Evolutionary conservation across 768 basidiomycete species (phyloP), one percentile per base, ranked within the genome.

Genomic region (Leucosporidium creatinivorum): DNA sequence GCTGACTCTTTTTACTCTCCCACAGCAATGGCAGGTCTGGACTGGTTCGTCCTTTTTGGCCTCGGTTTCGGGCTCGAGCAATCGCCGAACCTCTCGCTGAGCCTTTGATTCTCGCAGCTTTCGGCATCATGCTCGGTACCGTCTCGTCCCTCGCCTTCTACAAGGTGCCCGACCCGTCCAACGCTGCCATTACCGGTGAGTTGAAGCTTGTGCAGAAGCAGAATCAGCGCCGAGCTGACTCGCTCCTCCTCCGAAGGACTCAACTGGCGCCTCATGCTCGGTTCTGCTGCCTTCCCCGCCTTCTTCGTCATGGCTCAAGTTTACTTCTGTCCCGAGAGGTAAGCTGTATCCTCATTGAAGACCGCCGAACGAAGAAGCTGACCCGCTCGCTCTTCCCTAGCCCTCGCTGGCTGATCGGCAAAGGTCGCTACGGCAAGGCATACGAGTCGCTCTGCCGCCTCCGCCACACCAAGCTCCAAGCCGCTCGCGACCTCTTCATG

Each of bases 11-110:
- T 17, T 8, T 3, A 44, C 15, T 44, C 39, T 44, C n/a, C n/a
- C n/a, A 44, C 39, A 44, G 39, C 88, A 85, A 75, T 93, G 92
- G 90, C 80, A 81, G 56, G 75, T 81, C 0, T 81, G 80, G 80
- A 79, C 79, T 4, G 78, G 78, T 1, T 79, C 13, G 39, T 44
- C 39, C 15, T 17, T 3, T 79, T 44, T 13, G 39, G 3, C 39
- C 5, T 44, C 39, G 39, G 3, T 15, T 44, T 33, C 33, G 33
- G n/a, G n/a, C n/a, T n/a, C n/a, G n/a, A n/a, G n/a, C 39, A 6
- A 3, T 44, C 39, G 13, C 39, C 39, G 39, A 44, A 44, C 39
- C 8, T 8, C 15, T 5, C 3, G 13, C 39, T 44, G 8, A 44
- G 8, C 39, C 15, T 44, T 13, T 44, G 2, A 6, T 15, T 44